These are phyloP conservation scores for Collariella sp. DNA, from an alignment of 495 filamentous ascomycete genomes.

Conservation along the genomic window DNA sequence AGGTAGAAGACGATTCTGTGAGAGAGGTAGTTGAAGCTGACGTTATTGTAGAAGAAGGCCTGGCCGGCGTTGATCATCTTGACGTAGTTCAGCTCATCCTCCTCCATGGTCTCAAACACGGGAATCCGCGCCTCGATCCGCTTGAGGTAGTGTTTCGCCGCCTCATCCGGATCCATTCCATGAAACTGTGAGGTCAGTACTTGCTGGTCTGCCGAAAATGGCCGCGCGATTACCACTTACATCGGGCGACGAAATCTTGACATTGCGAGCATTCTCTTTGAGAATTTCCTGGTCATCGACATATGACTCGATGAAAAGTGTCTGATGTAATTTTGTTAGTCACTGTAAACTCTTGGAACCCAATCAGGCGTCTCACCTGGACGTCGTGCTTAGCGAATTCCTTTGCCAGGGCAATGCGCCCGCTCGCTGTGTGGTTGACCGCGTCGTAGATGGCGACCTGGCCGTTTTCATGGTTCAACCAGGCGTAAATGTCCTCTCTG, in stretches of 20 bases:
- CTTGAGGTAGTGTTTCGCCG: conserved; percentile 79
- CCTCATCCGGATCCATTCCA: conserved; percentile 84
- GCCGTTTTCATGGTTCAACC: conserved; percentile 92
- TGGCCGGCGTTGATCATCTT: conserved; percentile 99
- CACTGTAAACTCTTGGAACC: neutral
- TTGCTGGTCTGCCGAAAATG: neutral
- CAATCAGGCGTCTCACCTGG: conserved; percentile 46
- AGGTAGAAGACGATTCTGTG: conserved; percentile 97
- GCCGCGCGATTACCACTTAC: conserved; percentile 33
- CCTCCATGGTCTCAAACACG: conserved; percentile 93
- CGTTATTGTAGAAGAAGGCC: conserved; percentile 84
- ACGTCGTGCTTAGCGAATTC: conserved; percentile 96
- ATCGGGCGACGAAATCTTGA: conserved; percentile 98
- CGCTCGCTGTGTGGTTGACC: conserved; percentile 82
- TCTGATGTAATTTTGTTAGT: conserved; percentile 44
- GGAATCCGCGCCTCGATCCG: conserved; percentile 89
- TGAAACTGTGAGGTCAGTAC: conserved; percentile 50
- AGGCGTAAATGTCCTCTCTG: conserved; percentile 91
- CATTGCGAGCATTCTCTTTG: conserved; percentile 90
- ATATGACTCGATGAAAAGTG: conserved; percentile 91
- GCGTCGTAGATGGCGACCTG: conserved; percentile 99
- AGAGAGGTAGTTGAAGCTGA: conserved; percentile 88
- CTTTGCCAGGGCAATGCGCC: conserved; percentile 80
- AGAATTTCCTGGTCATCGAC: conserved; percentile 91
- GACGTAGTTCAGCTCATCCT: conserved; percentile 87